Evolutionary conservation across 169 alveolate genomes (phyloP).

Genomic region (Eimeria tenella): DNA sequence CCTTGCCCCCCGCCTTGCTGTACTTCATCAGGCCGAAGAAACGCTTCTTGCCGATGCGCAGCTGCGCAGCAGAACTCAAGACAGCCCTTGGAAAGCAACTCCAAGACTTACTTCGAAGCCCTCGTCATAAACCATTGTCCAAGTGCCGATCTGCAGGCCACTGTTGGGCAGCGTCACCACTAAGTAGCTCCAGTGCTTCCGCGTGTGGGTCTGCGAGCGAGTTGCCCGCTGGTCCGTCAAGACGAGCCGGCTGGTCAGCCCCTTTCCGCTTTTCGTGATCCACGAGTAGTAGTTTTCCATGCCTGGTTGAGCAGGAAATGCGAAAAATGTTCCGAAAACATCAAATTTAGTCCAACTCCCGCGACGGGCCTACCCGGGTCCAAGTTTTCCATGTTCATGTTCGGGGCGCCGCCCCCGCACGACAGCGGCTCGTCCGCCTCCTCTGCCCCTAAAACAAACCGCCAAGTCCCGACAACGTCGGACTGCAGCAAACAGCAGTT

Average conservation of each 20-base stretch:
- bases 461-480: constrained; percentile 75
- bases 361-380: constrained; percentile 31
- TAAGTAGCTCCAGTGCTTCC: constrained; percentile 63
- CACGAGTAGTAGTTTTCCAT: constrained; percentile 49
- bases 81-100: background rate
- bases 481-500: background rate
- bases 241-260: constrained; percentile 21
- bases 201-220: background rate
- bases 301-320: background rate
- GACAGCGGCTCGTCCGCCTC: constrained; percentile 55
- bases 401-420: constrained; percentile 81
- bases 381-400: constrained; percentile 74
- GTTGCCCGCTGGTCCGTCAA: constrained; percentile 20
- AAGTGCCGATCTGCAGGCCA: constrained; percentile 67
- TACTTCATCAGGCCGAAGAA: constrained; percentile 80
- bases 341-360: constrained; percentile 8
- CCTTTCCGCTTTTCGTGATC: background rate
- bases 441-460: constrained; percentile 30
- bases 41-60: constrained; percentile 43
- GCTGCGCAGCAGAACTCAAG: background rate
- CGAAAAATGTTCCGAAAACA: background rate
- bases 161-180: constrained; percentile 72
- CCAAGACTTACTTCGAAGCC: constrained; percentile 86
- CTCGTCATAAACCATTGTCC: constrained; percentile 92
- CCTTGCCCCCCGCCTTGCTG: constrained; percentile 52